Evolutionary conservation across 1,139 yeast genomes (phyloP).

Genomic region (Sugiyamaella sp.): DNA sequence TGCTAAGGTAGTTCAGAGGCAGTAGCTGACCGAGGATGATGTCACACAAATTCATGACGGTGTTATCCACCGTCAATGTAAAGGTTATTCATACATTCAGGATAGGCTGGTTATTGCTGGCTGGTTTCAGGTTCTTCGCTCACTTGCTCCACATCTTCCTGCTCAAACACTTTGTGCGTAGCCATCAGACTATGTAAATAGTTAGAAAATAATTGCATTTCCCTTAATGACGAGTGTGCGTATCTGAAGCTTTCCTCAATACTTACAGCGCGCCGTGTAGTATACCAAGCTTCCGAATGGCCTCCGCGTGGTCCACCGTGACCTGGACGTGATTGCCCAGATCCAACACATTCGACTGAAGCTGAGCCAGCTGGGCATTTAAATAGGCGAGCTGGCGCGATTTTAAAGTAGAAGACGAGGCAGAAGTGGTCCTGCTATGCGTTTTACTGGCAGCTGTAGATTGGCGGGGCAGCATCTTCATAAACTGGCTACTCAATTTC

Average conservation of each 20-base stretch:
- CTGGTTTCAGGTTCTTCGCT: conserved; percentile 19
- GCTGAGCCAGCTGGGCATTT: conserved; percentile 63
- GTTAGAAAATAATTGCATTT: neutral
- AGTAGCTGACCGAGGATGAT: neutral
- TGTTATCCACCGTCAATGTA: too few species aligned
- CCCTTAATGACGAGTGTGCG: neutral
- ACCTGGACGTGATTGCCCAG: conserved; percentile 57
- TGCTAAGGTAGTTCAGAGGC: conserved; percentile 13
- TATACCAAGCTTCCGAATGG: conserved; percentile 59
- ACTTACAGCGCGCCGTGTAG: conserved; percentile 59
- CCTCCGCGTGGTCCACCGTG: conserved; percentile 59
- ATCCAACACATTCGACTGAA: conserved; percentile 61
- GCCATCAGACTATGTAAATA: conserved; percentile 54
- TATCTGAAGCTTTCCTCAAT: neutral
- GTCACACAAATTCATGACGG: too few species aligned
- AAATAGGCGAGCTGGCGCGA: conserved; percentile 61
- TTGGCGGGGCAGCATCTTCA: conserved; percentile 25
- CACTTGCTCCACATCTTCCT: conserved; percentile 42
- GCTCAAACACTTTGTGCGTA: conserved; percentile 62
- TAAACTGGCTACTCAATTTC: too few species aligned
- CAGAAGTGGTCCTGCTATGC: conserved; percentile 19
- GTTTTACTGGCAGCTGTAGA: conserved; percentile 26
- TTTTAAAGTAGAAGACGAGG: conserved; percentile 25
- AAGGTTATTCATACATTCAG: too few species aligned
- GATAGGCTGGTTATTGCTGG: neutral